Conservation (phyloP, 345 rosid species). For the Eucalyptus albens region DNA sequence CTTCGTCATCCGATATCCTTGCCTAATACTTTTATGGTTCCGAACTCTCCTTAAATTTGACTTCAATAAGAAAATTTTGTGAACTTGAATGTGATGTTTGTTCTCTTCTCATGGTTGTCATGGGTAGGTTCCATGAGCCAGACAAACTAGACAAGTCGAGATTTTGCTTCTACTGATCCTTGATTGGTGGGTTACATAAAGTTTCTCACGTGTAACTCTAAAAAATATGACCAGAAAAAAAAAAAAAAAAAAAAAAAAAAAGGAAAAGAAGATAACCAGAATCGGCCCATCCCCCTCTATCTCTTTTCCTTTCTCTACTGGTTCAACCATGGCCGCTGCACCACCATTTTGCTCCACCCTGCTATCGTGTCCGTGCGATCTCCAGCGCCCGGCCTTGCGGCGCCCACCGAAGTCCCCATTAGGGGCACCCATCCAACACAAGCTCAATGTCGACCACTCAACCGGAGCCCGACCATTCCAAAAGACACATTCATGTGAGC, state of each 20-base stretch:
- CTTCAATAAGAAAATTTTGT: neutral
- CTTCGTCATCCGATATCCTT: too few relatives aligned
- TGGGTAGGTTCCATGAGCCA: neutral
- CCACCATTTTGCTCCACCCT: neutral
- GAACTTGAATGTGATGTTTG: neutral
- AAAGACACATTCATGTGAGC: neutral
- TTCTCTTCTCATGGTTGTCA: neutral
- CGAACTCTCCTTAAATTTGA: neutral
- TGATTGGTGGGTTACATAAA: too few relatives aligned
- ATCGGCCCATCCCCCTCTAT: too few relatives aligned
- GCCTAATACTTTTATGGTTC: neutral
- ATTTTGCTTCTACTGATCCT: too few relatives aligned
- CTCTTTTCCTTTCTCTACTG: too few relatives aligned
- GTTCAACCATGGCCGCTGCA: neutral
- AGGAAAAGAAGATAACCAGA: too few relatives aligned
- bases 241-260: too few relatives aligned
- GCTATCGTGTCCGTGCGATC: accelerated
- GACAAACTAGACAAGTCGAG: neutral
- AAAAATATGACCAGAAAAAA: too few relatives aligned
- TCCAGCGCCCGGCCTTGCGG: neutral
- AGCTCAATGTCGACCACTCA: neutral
- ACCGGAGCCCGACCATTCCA: neutral
- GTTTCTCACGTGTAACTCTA: too few relatives aligned
- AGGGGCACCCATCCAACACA: neutral
- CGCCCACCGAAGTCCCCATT: neutral